phyloP scores from a whole-genome alignment of 805 yeast species.

The Candida argentea region DNA sequence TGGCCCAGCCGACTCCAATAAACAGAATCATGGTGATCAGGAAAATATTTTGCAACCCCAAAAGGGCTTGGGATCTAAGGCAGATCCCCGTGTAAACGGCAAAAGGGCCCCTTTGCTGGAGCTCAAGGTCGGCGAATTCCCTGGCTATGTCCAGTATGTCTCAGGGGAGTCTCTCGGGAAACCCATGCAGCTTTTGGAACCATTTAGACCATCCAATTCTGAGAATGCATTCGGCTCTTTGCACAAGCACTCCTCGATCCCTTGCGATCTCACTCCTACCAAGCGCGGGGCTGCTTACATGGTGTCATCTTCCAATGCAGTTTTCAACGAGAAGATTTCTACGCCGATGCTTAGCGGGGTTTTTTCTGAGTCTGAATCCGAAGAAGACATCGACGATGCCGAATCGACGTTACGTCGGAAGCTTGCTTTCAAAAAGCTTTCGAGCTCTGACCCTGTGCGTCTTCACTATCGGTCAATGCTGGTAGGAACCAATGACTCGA shows the following conservation, averaged over 20 bases:
- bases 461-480: slow-evolving; percentile 24
- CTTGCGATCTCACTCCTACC: slow-evolving; percentile 26
- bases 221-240: slow-evolving; percentile 18
- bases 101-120: slow-evolving; percentile 18
- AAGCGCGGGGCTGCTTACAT: slow-evolving; percentile 14
- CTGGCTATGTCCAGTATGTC: slow-evolving; percentile 14
- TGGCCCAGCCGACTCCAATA: slow-evolving; percentile 10
- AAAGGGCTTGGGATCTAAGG: slow-evolving; percentile 4
- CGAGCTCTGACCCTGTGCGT: neutral
- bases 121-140: slow-evolving; percentile 18
- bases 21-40: slow-evolving; percentile 24
- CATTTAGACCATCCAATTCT: slow-evolving; percentile 21
- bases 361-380: slow-evolving; percentile 1
- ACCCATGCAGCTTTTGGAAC: slow-evolving; percentile 13
- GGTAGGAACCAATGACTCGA: slow-evolving; percentile 29
- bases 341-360: no score
- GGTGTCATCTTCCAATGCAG: slow-evolving; percentile 6
- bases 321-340: neutral
- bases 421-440: neutral
- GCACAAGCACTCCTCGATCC: slow-evolving; percentile 21
- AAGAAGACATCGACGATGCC: slow-evolving; percentile 11
- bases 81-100: slow-evolving; percentile 3
- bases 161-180: neutral
- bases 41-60: slow-evolving; percentile 32
- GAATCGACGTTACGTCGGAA: slow-evolving; percentile 7